These are phyloP conservation scores for Erodium texanum DNA, from an alignment of 441 rosid genomes.

Conservation along the genomic window DNA sequence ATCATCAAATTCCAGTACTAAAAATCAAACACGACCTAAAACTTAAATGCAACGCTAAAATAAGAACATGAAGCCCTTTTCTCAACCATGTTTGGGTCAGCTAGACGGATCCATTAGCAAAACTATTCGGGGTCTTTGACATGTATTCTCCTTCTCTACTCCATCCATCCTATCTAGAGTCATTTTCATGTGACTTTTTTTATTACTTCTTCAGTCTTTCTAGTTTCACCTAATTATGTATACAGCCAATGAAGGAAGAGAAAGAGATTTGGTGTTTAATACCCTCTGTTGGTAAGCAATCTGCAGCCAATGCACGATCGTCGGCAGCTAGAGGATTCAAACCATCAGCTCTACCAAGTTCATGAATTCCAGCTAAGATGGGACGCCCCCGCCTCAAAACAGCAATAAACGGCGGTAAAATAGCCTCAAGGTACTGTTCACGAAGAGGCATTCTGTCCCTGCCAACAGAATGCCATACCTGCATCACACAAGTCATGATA, in stretches of 20 bases:
- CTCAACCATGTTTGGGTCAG: background rate
- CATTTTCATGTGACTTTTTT: background rate
- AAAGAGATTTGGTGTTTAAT: slow-evolving; percentile 8
- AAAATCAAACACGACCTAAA: background rate
- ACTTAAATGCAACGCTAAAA: background rate
- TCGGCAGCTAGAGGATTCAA: slow-evolving; percentile 90
- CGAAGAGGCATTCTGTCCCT: slow-evolving; percentile 79
- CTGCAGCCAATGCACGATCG: slow-evolving; percentile 95
- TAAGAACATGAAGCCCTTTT: background rate
- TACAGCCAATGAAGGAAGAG: background rate
- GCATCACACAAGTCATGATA: slow-evolving; percentile 20
- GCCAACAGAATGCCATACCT: slow-evolving; percentile 98
- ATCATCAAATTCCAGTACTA: background rate
- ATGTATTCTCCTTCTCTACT: background rate
- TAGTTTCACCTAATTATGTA: background rate
- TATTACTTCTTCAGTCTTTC: background rate
- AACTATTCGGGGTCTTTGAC: background rate
- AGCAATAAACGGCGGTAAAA: slow-evolving; percentile 94
- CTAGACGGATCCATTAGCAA: background rate
- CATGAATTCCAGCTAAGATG: slow-evolving; percentile 92
- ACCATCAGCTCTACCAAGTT: slow-evolving; percentile 96
- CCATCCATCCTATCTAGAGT: background rate
- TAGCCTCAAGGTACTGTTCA: slow-evolving; percentile 87
- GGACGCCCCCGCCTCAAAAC: slow-evolving; percentile 99
- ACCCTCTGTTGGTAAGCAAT: slow-evolving; percentile 88